Base-by-base conservation (phyloP, 2,329 filamentous ascomycete species). In the Aspergillus pseudoterreus region DNA sequence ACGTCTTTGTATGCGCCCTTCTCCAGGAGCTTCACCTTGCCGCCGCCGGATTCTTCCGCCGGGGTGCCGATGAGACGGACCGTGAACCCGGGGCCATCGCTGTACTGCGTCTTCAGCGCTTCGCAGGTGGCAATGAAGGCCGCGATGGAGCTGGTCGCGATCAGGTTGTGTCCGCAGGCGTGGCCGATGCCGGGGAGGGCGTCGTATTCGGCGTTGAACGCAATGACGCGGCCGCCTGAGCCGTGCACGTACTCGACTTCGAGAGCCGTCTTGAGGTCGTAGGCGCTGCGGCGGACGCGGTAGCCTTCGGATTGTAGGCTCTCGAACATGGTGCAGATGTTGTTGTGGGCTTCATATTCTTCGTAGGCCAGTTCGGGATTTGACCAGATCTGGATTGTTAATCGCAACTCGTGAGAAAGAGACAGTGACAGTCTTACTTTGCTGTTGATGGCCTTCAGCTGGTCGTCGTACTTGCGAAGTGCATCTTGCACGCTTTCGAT, bases 291-390 rank as follows among this genome's bases (percentile, higher is more conserved):
- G 2, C 63, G 72, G 6, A 81, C 74, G 0, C 59, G 45, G 54
- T 76, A 78, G 0, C 74, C 77, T 8, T 72, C 68, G 0, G 57
- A 53, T 14, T 57, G 33, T 15, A 68, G 22, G 55, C 53, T 46
- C 66, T 67, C 11, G 76, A 69, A 57, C 65, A 71, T 12, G 55
- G 49, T 55, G 14, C 73, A 72, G 36, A 82, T 74, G 10, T 68
- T 70, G 35, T 78, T 71, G 53, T 81, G 78, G 1, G 80, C 79
- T n/a, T 72, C 68, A 57, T 71, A 63, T 56, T 82, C 79, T 47
- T 78, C 62, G 55, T 75, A 82, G 3, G 69, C 74, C 1, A 78
- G 62, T 57, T 82, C 79, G 0, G 79, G 79, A 48, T 80, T 70
- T 35, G 67, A 65, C 60, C 69, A 71, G 47, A 75, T 75, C 67